Evolutionary conservation across 495 filamentous ascomycete genomes (phyloP), one percentile per base, ranked within the genome.

Genomic region (Tuber microsphaerosporum): DNA sequence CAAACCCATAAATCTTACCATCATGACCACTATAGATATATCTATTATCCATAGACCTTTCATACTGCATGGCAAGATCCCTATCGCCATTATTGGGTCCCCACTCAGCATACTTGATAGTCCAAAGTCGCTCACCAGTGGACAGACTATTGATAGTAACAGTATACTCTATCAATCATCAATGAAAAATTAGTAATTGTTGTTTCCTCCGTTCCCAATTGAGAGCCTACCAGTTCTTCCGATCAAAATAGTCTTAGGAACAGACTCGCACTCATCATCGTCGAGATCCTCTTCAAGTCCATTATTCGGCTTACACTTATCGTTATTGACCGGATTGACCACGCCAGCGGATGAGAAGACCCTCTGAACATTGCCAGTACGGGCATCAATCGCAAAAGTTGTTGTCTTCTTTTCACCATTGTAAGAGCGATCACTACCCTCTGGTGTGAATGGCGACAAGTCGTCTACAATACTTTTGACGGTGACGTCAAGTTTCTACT

Each of bases 41-140:
- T 65, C 91, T 92, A 75, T 91, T 89, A 83, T 98, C 95, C 86
- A 93, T 92, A 16, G 93, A 92, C 5, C 84, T 84, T 37, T 85
- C 85, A 79, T 98, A 94, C 77, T 98, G 93, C 68, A 88, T 89
- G 76, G 92, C 89, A 22, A 99, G 89, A 83, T 99, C 95, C 74
- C 88, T 89, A 81, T 99, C 94, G 68, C 90, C 92, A 71, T 92
- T 96, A 83, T 99, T 99, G 16, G 94, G 92, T 0, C 90, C 91
- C 95, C 95, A 99, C 83, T 99, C 95, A 37, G 92, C 92, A 83
- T 95, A 99, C 76, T 89, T 96, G 75, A 99, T 88, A 0, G 92
- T 97, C 80, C 93, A 97, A 68, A 98, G 91, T 9, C 88, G 89
- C 75, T 92, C 90, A 0, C 89, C 90, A 4, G 92, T 92, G 76